Base-by-base conservation (phyloP, 2,329 filamentous ascomycete genomes). In the Biscogniauxia marginata region DNA sequence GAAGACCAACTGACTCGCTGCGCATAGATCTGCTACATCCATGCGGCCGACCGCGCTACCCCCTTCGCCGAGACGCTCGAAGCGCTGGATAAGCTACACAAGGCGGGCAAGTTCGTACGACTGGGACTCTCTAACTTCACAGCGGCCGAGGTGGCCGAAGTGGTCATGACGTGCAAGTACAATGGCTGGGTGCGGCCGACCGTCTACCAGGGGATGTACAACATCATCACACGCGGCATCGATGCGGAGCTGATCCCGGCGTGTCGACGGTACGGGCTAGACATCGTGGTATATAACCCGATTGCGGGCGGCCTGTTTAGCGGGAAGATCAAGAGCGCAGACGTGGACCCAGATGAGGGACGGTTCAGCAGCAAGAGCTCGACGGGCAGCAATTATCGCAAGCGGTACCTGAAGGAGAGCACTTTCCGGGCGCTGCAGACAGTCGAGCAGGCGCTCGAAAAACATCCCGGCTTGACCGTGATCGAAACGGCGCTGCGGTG, bases 191-290 rank as follows among this genome's bases (percentile, higher is more conserved):
- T 96, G 16, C 83, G 87, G 43, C 91, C 91, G 1, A 91, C 88
- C 0, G 85, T 96, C 54, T 96, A 91, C 73, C 91, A 63, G 73
- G 92, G 82, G 65, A 93, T 96, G 89, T 93, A 93, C 74, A 93
- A 93, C 72, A 84, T 83, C 55, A 89, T 93, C 63, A 90, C 86
- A 20, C 84, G 91, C 52, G 84, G 83, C 53, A 87, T 93, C 60
- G 91, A 95, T 71, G 71, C 82, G 0, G 90, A 95, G 71, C 77
- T 95, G 45, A 81, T 95, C 53, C 84, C 85, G 3, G 85, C 86
- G 20, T 92, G 88, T 68, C 84, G 84, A 20, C 84, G 89, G 52
- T 93, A 91, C 70, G 89, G 88, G 1, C 79, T 95, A 20, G 88
- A 92, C 60, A 81, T 95, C 47, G 90, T 93, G 7, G 79, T 91